phyloP scores from a whole-genome alignment of 2,329 filamentous ascomycete species.

The Neofusicoccum sp. region DNA sequence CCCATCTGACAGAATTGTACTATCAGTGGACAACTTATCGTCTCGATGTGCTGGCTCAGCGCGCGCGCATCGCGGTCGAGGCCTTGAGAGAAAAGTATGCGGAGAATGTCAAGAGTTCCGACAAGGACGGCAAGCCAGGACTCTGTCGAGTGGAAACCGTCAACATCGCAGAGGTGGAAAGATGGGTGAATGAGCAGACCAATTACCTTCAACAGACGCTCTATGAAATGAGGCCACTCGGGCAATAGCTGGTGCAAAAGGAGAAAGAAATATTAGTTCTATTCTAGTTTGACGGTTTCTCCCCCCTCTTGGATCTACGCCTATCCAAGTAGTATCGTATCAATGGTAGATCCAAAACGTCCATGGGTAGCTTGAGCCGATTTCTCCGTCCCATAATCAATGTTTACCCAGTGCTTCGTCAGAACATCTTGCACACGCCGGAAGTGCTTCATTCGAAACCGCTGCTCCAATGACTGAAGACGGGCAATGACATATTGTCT shows the following conservation, averaged over 20 bases:
- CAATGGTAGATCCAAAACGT: background rate
- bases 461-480: background rate
- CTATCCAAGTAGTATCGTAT: background rate
- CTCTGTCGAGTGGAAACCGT: conserved; percentile 34
- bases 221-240: conserved; percentile 34
- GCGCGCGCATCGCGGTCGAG: conserved; percentile 25
- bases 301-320: too few relatives aligned
- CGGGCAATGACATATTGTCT: background rate
- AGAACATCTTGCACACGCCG: background rate
- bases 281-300: too few relatives aligned
- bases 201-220: conserved; percentile 34
- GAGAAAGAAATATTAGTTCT: too few relatives aligned
- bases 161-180: conserved; percentile 27
- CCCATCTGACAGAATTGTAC: background rate
- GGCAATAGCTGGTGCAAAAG: conserved; percentile 15
- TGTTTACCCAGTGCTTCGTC: background rate
- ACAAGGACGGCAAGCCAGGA: conserved; percentile 29
- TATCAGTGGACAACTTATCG: conserved; percentile 3
- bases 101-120: conserved; percentile 26
- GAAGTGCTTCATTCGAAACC: background rate
- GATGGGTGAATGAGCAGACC: conserved; percentile 35
- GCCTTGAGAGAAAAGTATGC: conserved; percentile 29
- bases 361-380: background rate
- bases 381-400: background rate
- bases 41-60: background rate